A percentile compares a stretch with the other conserved stretches of the same genome.
Conservation (phyloP, 371 early-diverging fungal genomes). For the Syncephalis fuscata region DNA sequence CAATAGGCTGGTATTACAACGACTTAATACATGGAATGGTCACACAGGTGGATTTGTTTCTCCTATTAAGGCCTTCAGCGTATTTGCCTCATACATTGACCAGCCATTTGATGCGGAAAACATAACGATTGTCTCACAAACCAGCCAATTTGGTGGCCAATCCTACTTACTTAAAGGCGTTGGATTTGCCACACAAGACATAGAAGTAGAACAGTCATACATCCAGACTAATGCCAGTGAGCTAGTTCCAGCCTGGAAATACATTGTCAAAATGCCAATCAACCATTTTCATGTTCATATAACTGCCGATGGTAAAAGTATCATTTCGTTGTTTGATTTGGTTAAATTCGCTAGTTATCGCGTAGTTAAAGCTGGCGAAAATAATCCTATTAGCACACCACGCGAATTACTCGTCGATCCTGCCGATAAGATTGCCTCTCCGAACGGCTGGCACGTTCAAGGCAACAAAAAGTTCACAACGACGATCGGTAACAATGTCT, state of each 20-base stretch:
- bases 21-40: no score
- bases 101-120: no score
- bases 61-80: no score
- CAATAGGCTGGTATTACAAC: no score
- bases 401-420: constrained; percentile 56
- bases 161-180: no score
- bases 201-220: no score
- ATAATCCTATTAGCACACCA: constrained; percentile 60
- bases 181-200: no score
- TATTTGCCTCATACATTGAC: no score
- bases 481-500: constrained; percentile 69
- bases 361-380: constrained; percentile 73
- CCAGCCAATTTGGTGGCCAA: no score
- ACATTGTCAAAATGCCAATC: constrained; percentile 68
- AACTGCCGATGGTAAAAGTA: constrained; percentile 46
- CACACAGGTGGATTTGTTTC: no score
- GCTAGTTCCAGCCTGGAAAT: constrained; percentile 59
- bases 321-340: constrained; percentile 77
- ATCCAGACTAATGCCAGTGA: no score
- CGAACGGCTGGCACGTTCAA: constrained; percentile 64
- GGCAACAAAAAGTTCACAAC: constrained; percentile 29
- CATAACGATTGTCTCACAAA: no score
- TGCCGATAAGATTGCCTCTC: constrained; percentile 48
- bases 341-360: constrained; percentile 47
- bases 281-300: constrained; percentile 83